Percentiles rank a stretch among this genome's conserved stretches.
Conservation (phyloP, 169 alveolate genomes). For the Plasmodium cynomolgi region DNA sequence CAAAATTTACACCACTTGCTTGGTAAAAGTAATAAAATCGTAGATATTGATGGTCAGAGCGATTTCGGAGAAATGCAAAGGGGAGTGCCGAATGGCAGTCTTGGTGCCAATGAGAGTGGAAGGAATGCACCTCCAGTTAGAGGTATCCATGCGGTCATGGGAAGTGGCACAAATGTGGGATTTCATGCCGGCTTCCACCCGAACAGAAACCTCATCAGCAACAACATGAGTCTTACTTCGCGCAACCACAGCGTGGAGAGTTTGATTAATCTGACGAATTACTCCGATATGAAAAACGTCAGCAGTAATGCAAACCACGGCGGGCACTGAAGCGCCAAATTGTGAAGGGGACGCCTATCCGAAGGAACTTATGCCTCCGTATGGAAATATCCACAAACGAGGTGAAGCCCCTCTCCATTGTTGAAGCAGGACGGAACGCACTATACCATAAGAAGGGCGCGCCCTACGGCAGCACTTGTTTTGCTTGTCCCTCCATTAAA, state of each 20-base stretch:
- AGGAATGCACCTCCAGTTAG: neutral
- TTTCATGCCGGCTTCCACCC: neutral
- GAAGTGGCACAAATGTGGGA: neutral
- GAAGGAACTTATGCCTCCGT: neutral
- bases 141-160: neutral
- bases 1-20: neutral
- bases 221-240: neutral
- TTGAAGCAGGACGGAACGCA: neutral
- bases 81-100: neutral
- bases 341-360: neutral
- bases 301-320: conserved; percentile 17
- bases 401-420: neutral
- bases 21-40: neutral
- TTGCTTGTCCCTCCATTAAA: neutral
- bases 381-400: neutral
- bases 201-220: neutral
- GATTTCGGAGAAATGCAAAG: conserved; percentile 6
- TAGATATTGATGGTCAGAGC: neutral
- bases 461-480: neutral
- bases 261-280: conserved; percentile 4
- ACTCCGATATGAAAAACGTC: neutral
- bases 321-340: neutral
- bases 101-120: neutral
- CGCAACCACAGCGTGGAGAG: neutral
- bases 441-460: neutral